A percentile compares a stretch with the other conserved stretches of the same genome.
Evolutionary conservation across 495 filamentous ascomycete species (phyloP).

Genomic region (Trichocladium antarcticum): DNA sequence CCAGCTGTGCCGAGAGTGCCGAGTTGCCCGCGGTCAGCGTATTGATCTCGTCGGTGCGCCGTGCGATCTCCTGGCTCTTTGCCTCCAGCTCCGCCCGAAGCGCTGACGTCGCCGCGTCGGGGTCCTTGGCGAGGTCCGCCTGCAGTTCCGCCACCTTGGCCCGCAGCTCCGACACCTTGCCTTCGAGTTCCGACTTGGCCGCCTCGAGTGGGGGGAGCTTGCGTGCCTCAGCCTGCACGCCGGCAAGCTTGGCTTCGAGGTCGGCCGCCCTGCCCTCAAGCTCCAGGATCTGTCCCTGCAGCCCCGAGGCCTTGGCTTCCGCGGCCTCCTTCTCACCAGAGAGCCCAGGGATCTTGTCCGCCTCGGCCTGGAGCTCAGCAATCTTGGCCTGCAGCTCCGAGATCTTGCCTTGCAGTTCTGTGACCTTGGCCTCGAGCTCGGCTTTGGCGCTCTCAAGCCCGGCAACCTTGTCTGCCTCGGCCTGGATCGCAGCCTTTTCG

Average conservation of each 20-base stretch:
- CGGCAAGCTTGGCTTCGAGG: constrained; percentile 18
- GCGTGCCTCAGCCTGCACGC: constrained; percentile 25
- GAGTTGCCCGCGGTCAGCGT: constrained; percentile 19
- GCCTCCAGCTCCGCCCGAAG: constrained; percentile 23
- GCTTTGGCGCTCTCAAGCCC: constrained; percentile 8
- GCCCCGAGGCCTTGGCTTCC: constrained; percentile 21
- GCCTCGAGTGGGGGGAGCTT: constrained; percentile 23
- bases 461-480: constrained; percentile 22
- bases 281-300: constrained; percentile 17
- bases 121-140: constrained; percentile 17
- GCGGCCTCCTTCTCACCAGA: constrained; percentile 19
- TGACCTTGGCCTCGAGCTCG: constrained; percentile 23
- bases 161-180: constrained; percentile 16
- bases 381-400: constrained; percentile 15
- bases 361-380: constrained; percentile 17
- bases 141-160: constrained; percentile 21
- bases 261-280: constrained; percentile 23
- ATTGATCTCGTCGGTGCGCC: constrained; percentile 20
- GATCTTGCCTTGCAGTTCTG: constrained; percentile 14
- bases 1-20: constrained; percentile 19
- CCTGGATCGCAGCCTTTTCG: constrained; percentile 25
- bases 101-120: constrained; percentile 16
- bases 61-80: constrained; percentile 19
- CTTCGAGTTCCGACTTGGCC: constrained; percentile 24
- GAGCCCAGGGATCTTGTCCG: constrained; percentile 19